phyloP scores from a whole-genome alignment of 2,329 filamentous ascomycete species.

The Tolypocladium nubicola region DNA sequence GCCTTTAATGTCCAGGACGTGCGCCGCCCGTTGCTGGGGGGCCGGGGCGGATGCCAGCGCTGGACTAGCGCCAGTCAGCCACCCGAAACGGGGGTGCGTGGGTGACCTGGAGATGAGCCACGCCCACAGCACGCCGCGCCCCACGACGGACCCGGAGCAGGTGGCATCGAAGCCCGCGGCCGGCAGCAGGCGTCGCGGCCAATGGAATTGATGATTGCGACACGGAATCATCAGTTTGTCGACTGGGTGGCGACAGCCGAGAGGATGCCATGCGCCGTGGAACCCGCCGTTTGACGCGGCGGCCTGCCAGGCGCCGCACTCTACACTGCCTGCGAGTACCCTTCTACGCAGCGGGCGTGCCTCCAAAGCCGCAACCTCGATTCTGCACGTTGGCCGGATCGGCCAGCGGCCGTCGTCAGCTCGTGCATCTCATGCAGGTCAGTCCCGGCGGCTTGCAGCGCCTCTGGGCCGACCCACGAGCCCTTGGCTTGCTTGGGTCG shows the following conservation, averaged over 20 bases:
- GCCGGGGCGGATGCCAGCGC: too few relatives aligned
- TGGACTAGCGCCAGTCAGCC: not conserved
- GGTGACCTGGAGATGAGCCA: too few relatives aligned
- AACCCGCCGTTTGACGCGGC: not conserved
- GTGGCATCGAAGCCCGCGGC: too few relatives aligned
- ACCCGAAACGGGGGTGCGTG: not conserved
- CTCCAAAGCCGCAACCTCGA: not conserved
- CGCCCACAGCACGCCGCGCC: too few relatives aligned
- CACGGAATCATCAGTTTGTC: not conserved
- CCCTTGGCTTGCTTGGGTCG: not conserved
- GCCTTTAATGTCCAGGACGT: not conserved
- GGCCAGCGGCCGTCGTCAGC: not conserved
- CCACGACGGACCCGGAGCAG: too few relatives aligned
- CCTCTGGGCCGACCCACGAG: too few relatives aligned
- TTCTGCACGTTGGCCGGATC: not conserved
- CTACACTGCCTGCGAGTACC: too few relatives aligned
- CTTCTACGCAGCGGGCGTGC: not conserved
- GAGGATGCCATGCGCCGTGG: not conserved
- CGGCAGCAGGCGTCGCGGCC: too few relatives aligned
- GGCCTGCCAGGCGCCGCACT: too few relatives aligned
- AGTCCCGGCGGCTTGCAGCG: not conserved
- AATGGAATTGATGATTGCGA: too few relatives aligned
- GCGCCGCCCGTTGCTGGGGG: too few relatives aligned
- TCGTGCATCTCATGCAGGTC: not conserved
- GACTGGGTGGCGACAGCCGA: not conserved